Evolutionary conservation across 2,329 filamentous ascomycete genomes (phyloP).

Genomic region (Monosporascus sp.): DNA sequence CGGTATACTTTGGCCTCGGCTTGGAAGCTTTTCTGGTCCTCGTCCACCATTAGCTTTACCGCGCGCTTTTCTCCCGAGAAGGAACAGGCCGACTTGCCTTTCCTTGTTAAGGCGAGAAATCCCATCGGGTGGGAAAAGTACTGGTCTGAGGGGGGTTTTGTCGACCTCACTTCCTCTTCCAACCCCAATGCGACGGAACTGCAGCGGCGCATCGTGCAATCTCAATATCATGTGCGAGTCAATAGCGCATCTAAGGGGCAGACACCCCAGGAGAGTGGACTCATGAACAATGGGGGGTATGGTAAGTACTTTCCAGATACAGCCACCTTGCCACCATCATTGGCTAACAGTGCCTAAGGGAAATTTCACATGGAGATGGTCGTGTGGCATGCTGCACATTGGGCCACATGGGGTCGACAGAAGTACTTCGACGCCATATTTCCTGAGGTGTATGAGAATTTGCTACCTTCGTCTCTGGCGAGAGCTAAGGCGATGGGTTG

Average conservation of each 20-base stretch:
- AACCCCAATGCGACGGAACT: constrained; percentile 34
- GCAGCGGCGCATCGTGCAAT: constrained; percentile 37
- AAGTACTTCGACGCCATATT: constrained; percentile 31
- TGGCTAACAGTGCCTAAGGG: constrained; percentile 4
- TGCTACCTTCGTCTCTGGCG: constrained; percentile 25
- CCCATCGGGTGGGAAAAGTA: constrained; percentile 27
- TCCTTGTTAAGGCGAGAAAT: constrained; percentile 19
- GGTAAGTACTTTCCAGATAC: constrained; percentile 18
- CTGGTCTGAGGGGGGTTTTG: constrained; percentile 36
- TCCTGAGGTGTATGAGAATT: constrained; percentile 29
- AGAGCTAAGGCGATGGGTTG: constrained; percentile 29
- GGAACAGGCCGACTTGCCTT: constrained; percentile 17
- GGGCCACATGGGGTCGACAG: constrained; percentile 34
- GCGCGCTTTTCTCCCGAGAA: constrained; percentile 29
- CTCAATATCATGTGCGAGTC: constrained; percentile 38
- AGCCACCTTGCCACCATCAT: neutral
- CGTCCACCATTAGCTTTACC: constrained; percentile 22
- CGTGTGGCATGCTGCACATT: constrained; percentile 37
- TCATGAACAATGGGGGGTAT: constrained; percentile 44
- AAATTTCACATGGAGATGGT: constrained; percentile 42
- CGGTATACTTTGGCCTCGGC: constrained; percentile 25
- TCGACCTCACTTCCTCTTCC: constrained; percentile 33
- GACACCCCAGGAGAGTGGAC: constrained; percentile 37
- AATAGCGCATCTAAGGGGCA: constrained; percentile 33
- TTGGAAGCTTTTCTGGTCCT: neutral